A percentile compares a stretch with the other conserved stretches of the same genome.
phyloP scores from a whole-genome alignment of 106 monocot species.

The Allium sativum region DNA sequence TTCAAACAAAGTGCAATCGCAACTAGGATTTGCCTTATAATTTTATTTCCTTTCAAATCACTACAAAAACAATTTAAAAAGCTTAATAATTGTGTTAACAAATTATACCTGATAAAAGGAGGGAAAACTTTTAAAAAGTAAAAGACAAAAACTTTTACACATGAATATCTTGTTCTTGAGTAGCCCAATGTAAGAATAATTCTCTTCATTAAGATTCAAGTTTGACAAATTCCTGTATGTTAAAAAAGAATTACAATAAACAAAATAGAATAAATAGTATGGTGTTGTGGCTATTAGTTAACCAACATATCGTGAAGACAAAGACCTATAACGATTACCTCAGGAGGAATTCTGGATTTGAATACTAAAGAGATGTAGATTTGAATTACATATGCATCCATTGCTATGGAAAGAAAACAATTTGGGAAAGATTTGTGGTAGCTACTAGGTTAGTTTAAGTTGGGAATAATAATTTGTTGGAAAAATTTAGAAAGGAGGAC shows the following conservation, averaged over 20 bases:
- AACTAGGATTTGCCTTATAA: constrained; percentile 85
- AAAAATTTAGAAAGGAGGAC: too few species aligned
- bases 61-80: constrained; percentile 30
- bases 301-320: too few species aligned
- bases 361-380: too few species aligned
- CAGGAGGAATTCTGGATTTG: too few species aligned
- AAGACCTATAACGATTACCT: too few species aligned
- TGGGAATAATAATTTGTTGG: too few species aligned
- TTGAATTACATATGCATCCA: too few species aligned
- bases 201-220: constrained; percentile 84
- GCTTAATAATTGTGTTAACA: neutral
- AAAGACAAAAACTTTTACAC: constrained; percentile 18
- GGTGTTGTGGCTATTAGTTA: too few species aligned
- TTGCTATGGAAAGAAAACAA: too few species aligned
- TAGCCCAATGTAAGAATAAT: constrained; percentile 63
- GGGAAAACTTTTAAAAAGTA: neutral
- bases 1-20: constrained; percentile 91
- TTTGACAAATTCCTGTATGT: constrained; percentile 77
- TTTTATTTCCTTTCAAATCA: constrained; percentile 79
- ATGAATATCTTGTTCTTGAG: constrained; percentile 64
- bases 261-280: neutral
- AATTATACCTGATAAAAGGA: neutral
- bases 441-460: too few species aligned
- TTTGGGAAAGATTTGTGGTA: too few species aligned
- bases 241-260: neutral